Conservation (phyloP, 148 eudicot genomes). For the Rhododendron williamsianum region DNA sequence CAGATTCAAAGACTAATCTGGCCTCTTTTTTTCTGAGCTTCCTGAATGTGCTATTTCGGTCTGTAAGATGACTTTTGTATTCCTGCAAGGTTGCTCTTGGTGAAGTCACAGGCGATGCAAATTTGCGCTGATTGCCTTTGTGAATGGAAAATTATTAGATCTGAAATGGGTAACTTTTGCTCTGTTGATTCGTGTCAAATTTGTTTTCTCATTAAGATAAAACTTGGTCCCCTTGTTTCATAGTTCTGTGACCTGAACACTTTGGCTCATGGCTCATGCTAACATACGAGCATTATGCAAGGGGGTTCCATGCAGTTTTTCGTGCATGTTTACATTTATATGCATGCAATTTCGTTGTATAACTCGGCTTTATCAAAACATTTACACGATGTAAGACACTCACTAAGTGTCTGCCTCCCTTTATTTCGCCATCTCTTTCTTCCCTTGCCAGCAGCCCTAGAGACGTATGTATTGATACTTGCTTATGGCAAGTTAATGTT, state of each 20-base stretch:
- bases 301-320: not conserved
- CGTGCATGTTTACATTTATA: not conserved
- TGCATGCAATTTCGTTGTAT: not conserved
- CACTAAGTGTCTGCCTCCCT: not conserved
- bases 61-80: not conserved
- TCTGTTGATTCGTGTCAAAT: not conserved
- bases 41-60: not conserved
- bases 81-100: not conserved
- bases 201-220: not conserved
- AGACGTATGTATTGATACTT: not conserved
- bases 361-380: not conserved
- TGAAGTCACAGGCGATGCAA: not conserved
- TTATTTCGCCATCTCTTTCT: not conserved
- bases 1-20: slow-evolving; percentile 3
- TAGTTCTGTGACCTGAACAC: not conserved
- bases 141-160: not conserved
- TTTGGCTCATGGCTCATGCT: not conserved
- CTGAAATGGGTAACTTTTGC: not conserved
- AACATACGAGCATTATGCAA: not conserved
- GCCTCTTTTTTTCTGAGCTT: not conserved
- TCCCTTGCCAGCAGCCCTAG: not conserved
- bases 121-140: not conserved
- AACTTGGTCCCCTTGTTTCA: not conserved
- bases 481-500: not conserved
- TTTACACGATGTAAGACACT: not conserved